Base-by-base conservation (phyloP, 2,329 filamentous ascomycete genomes). In the Nemania sp. region DNA sequence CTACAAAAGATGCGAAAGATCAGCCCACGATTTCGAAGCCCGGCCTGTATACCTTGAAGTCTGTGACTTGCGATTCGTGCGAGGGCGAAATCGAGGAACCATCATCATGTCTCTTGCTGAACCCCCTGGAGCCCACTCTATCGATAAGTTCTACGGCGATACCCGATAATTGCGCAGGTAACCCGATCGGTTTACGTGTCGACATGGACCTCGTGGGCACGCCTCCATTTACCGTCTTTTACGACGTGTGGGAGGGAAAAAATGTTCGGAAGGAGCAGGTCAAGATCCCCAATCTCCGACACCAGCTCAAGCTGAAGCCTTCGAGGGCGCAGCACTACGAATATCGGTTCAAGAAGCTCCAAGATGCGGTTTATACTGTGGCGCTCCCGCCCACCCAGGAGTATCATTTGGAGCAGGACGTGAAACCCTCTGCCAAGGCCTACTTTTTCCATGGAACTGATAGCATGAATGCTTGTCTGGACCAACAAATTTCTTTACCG, bases 161-260 rank as follows among this genome's bases (percentile, higher is more conserved):
- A 37, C 89, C 90, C 47, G 94, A 99, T 71, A 96, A 95, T 69
- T 99, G 94, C 70, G 93, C 92, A 30, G 91, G 92, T 42, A 96
- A 91, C 66, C 91, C 94, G 0, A 90, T 99, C 57, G 94, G 94
- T 34, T 80, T 99, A 49, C 83, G 88, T 9, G 90, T 99, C 36
- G 89, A 94, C 66, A 76, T 99, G 44, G 91, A 97, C 68, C 79
- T 99, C 33, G 88, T 93, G 23, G 94, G 94, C 56, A 96, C 91
- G 0, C 93, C 95, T 40, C 93, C 93, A 1, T 99, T 99, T 73
- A 77, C 79, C n/a, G 78, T 99, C 40, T 77, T 79, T 19, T 99
- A 97, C 69, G 86, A 86, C 37, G 80, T 91, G 52, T 80, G 85
- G 52, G 84, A 83, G 80, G 47, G 82, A 83, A 5, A 79, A 79